Evolutionary conservation across 331 rosid species (phyloP), one percentile per base, ranked within the genome.

Genomic region (Phaseolus coccineus): DNA sequence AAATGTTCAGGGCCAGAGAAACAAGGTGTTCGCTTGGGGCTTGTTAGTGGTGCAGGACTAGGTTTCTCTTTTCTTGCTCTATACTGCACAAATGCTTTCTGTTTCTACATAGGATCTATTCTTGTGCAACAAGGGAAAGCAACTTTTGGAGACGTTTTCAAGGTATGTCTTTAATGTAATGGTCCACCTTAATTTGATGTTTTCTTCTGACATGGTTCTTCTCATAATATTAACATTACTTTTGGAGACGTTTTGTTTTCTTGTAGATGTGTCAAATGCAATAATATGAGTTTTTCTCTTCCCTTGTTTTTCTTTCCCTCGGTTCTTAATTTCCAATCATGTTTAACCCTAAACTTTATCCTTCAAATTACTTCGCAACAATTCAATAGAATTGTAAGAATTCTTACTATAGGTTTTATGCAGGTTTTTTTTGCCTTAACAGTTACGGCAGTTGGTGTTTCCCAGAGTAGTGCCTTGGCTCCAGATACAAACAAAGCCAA

Each of bases 391-490:
- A 19, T 19, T 19, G 22, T 19, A 19, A 19, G 22, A 19, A 0
- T 19, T 19, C 79, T 81, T 28, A 82, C 27, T 1, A 51, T 7
- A 30, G 1, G 22, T 16, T 48, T 42, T 31, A 4, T 70, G 64
- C 79, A 92, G 97, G 97, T 95, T 63, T 92, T 92, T 88, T 92
- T 92, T 87, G 88, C 94, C 71, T 44, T 95, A 58, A 89, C 83
- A 46, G 67, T 73, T 14, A 51, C 90, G 39, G 90, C 86, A 59
- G 3, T 87, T 0, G 88, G 96, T 3, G 83, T 96, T 78, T 96
- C 98, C 73, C 98, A 91, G 59, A 52, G 91, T 42, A 85, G 81
- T 51, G 89, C 89, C 81, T 33, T 90, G 89, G 98, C 94, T 77
- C 96, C 98, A 8, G 96, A 96, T 82, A 78, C 88, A 44, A 83